These are phyloP conservation scores for Secale cereale DNA, from an alignment of 176 grass and related monocot species.

Conservation along the genomic window DNA sequence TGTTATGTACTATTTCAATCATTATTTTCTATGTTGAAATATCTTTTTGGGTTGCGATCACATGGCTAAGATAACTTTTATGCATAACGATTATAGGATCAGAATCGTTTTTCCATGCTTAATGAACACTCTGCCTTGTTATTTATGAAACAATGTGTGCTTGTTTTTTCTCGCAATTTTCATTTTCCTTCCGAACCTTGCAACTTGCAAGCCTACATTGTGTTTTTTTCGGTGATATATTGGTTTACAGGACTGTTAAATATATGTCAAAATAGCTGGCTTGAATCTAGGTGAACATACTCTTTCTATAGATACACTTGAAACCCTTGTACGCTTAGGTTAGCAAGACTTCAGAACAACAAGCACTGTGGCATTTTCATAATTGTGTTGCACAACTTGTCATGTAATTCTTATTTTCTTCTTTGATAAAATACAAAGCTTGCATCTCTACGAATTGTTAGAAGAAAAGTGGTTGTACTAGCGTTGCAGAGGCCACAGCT, in stretches of 20 bases:
- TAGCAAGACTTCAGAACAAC: background rate
- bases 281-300: background rate
- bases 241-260: background rate
- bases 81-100: background rate
- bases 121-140: background rate
- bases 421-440: background rate
- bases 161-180: background rate
- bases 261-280: background rate
- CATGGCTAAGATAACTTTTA: background rate
- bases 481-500: background rate
- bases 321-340: background rate
- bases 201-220: background rate
- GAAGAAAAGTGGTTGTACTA: background rate
- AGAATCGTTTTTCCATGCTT: background rate
- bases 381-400: background rate
- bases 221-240: background rate
- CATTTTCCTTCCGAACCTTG: slow-evolving; percentile 5
- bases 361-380: background rate
- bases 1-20: background rate
- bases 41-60: background rate
- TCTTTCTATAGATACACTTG: background rate
- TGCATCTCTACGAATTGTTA: background rate
- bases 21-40: background rate
- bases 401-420: background rate
- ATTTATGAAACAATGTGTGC: background rate